A percentile compares a stretch with the other conserved stretches of the same genome.
Conservation (phyloP, 1,139 yeast species). For the Taphrina communis region DNA sequence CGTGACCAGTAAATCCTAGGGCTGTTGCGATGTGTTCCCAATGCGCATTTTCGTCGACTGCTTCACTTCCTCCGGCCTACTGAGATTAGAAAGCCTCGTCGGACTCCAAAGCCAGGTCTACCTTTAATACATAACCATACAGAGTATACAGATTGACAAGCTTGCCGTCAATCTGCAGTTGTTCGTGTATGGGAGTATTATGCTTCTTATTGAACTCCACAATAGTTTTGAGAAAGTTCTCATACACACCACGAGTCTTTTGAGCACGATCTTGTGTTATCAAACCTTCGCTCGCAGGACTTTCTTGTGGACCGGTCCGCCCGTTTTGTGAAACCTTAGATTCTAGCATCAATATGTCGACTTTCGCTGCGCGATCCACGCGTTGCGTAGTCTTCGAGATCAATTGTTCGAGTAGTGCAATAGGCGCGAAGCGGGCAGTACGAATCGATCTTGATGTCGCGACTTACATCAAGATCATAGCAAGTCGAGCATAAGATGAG, state of each 20-base stretch:
- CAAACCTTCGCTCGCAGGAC: not conserved
- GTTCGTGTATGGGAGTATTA: slow-evolving; percentile 23
- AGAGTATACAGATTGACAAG: slow-evolving; percentile 21
- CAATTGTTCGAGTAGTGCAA: no score
- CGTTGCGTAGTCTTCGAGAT: no score
- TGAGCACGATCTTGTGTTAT: slow-evolving; percentile 10
- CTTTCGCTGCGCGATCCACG: no score
- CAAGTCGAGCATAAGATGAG: no score
- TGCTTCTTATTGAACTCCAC: slow-evolving; percentile 26
- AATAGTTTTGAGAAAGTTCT: slow-evolving; percentile 27
- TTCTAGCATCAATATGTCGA: not conserved
- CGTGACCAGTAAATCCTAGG: slow-evolving; percentile 24
- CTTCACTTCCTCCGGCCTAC: slow-evolving; percentile 34
- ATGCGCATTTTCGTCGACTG: slow-evolving; percentile 5
- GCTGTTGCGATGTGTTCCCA: slow-evolving; percentile 18
- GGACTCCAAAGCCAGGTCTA: not conserved
- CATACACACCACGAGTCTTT: slow-evolving; percentile 21
- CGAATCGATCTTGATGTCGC: no score
- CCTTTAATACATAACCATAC: slow-evolving; percentile 36
- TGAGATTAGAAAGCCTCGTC: not conserved
- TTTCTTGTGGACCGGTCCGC: not conserved
- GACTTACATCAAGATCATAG: no score
- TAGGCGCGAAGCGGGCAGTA: no score
- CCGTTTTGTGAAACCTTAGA: not conserved
- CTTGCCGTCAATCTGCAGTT: slow-evolving; percentile 23